Base-by-base conservation (phyloP, 306 rosid species). In the Dryas octopetala region DNA sequence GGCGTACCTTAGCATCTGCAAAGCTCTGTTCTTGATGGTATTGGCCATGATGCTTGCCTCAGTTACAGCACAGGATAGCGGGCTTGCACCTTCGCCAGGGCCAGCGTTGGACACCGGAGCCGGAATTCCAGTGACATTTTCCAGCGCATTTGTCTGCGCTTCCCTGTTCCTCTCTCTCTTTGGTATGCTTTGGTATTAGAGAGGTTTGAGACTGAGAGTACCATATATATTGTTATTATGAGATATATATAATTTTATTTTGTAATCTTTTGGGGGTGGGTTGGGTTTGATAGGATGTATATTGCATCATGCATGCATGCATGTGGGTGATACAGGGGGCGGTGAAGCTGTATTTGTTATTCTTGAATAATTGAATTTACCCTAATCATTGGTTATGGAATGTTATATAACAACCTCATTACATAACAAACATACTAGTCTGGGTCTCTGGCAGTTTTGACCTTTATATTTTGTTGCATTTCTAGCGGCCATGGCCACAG, bases 51-150 rank as follows among this genome's bases (percentile, higher is more conserved):
- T 78, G 69, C 83, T 84, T 50, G 65, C 85, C 61, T 76, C 61
- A 4, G 91, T 65, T 17, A 52, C 46, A 28, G 87, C 83, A 1
- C 82, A 85, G 55, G 80, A 58, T 28, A 53, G 75, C 17, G 84
- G 83, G 0, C 86, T 83, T 0, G 83, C 91, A 0, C 91, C 90
- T 0, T 60, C 88, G 2, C 94, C 93, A 0, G 55, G 83, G 2
- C 94, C 93, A 0, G 55, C 84, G 1, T 62, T 80, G 70, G 82
- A 76, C 1, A 51, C 71, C 14, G 95, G 91, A 73, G 82, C 87
- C 53, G 95, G 89, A 73, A 54, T 76, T 74, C 66, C 78, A 46
- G 75, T 81, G 57, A 82, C 84, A 1, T 60, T 74, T 75, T 74
- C 89, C 2, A 66, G 78, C 7, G 53, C 16, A 1, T 64, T 79